Percentiles rank a stretch among this genome's conserved stretches.
Conservation (phyloP, 495 filamentous ascomycete species). For the Penicillium canescens region DNA sequence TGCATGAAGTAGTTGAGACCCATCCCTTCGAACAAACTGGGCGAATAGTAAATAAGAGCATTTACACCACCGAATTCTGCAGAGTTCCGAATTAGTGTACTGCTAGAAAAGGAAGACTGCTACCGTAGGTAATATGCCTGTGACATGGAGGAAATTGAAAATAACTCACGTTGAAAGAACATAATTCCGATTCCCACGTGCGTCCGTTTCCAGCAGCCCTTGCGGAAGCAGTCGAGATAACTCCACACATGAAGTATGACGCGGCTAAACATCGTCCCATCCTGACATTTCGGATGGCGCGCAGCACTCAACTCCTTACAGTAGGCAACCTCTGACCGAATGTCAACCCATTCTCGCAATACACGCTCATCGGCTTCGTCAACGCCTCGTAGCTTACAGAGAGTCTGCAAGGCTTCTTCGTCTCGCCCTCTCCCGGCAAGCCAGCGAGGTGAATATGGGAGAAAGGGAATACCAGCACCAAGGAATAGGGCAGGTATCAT, state of each 20-base stretch:
- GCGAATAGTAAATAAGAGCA: constrained; percentile 43
- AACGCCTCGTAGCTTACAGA: constrained; percentile 63
- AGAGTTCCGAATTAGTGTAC: neutral
- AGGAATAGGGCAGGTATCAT: constrained; percentile 68
- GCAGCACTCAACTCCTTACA: constrained; percentile 29
- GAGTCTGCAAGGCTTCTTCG: constrained; percentile 65
- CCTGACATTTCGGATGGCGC: constrained; percentile 30
- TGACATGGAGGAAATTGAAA: too few relatives aligned
- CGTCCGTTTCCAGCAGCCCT: constrained; percentile 45
- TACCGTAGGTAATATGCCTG: too few relatives aligned
- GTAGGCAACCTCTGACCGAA: constrained; percentile 38
- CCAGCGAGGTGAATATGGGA: constrained; percentile 76
- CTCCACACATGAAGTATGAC: constrained; percentile 31
- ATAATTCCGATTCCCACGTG: constrained; percentile 43
- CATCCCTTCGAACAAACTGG: constrained; percentile 47
- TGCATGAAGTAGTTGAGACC: constrained; percentile 47
- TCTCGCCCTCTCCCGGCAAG: constrained; percentile 69
- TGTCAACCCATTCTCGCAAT: constrained; percentile 40
- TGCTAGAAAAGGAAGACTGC: neutral
- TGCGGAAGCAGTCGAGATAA: constrained; percentile 33
- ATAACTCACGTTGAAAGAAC: constrained; percentile 41
- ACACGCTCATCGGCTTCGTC: constrained; percentile 52
- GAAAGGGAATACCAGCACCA: constrained; percentile 65
- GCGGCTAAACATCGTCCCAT: constrained; percentile 11
- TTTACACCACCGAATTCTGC: constrained; percentile 37